A percentile compares a stretch with the other conserved stretches of the same genome.
phyloP scores from a whole-genome alignment of 805 yeast species.

The Tetrapisispora phaffii region DNA sequence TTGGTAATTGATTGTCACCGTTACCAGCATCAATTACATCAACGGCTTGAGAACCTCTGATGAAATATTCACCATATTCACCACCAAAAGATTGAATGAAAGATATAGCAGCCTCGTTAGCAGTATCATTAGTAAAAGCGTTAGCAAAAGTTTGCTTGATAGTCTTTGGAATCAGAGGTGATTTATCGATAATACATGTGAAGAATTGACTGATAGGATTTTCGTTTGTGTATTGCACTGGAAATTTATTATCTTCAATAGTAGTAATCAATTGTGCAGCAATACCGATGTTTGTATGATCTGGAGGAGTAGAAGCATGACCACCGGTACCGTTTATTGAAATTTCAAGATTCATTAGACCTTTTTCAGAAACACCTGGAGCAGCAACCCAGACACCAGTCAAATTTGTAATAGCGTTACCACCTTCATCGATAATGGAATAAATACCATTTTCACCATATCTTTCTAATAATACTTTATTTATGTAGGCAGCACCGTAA shows the following conservation, averaged over 20 bases:
- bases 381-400: slow-evolving; percentile 42
- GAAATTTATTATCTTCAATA: slow-evolving; percentile 46
- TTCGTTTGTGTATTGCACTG: slow-evolving; percentile 29
- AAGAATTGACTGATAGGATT: slow-evolving; percentile 54
- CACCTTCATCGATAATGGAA: slow-evolving; percentile 67
- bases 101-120: neutral
- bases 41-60: slow-evolving; percentile 51
- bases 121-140: slow-evolving; percentile 27
- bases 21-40: slow-evolving; percentile 64
- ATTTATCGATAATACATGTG: slow-evolving; percentile 54
- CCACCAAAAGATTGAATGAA: slow-evolving; percentile 21
- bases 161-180: slow-evolving; percentile 12
- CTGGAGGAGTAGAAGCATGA: slow-evolving; percentile 71
- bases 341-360: slow-evolving; percentile 43
- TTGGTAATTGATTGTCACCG: slow-evolving; percentile 71
- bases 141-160: slow-evolving; percentile 24
- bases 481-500: slow-evolving; percentile 47
- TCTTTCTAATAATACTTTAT: slow-evolving; percentile 37
- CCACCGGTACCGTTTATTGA: slow-evolving; percentile 60
- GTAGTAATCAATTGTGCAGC: slow-evolving; percentile 45
- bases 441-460: slow-evolving; percentile 55
- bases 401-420: slow-evolving; percentile 25
- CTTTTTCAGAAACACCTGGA: slow-evolving; percentile 54
- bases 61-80: slow-evolving; percentile 19
- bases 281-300: slow-evolving; percentile 71